These are phyloP conservation scores for Fusarium drepaniforme DNA, from an alignment of 2,329 filamentous ascomycete genomes.

Conservation along the genomic window DNA sequence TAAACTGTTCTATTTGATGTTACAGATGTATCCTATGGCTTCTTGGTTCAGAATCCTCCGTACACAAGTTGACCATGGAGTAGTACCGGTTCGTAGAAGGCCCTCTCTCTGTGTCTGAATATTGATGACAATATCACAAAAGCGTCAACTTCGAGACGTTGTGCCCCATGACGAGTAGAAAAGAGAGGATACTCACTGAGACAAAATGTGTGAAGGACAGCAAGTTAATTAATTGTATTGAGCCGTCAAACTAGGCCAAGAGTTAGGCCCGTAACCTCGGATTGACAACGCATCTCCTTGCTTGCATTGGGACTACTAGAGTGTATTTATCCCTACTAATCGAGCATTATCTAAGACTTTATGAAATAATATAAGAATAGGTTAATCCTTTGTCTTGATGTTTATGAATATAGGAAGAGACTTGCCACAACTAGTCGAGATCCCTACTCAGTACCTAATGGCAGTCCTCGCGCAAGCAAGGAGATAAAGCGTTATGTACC, in stretches of 20 bases:
- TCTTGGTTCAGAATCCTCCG: background rate
- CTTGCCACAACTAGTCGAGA: too few species aligned
- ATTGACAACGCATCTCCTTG: background rate
- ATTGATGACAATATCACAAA: background rate
- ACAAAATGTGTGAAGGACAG: background rate
- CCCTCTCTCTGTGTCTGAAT: background rate
- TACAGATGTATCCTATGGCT: background rate
- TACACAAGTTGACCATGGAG: background rate
- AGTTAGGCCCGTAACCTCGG: background rate
- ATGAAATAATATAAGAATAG: too few species aligned
- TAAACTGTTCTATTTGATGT: background rate
- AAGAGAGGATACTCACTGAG: background rate
- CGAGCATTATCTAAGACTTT: too few species aligned
- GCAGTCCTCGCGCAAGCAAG: too few species aligned
- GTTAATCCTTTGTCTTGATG: too few species aligned
- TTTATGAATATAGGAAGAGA: too few species aligned
- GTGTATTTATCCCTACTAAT: too few species aligned
- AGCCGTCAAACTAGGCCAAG: background rate
- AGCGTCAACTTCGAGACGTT: too few species aligned
- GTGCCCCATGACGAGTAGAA: too few species aligned
- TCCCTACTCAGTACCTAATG: too few species aligned
- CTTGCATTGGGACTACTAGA: too few species aligned
- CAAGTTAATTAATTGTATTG: background rate
- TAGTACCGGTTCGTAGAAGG: background rate
- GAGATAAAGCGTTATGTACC: too few species aligned